Percentiles rank a stretch among this genome's conserved stretches.
Conservation (phyloP, 129 eudicot genomes). For the sunflower (Helianthus annuus) region DNA sequence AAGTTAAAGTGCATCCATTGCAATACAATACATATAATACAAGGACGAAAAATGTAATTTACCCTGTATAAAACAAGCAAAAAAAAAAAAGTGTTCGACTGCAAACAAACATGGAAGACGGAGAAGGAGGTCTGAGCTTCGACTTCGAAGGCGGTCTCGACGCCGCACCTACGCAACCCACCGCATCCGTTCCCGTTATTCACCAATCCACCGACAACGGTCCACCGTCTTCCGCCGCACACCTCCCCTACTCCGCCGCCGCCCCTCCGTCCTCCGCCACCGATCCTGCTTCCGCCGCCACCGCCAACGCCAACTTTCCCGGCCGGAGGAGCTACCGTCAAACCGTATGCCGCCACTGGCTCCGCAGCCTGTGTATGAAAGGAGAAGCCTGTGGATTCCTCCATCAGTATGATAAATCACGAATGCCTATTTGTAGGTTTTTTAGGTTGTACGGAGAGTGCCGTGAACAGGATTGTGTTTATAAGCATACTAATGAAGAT, state of each 20-base stretch:
- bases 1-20: too few relatives aligned
- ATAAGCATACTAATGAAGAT: slow-evolving; percentile 96
- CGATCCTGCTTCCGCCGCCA: slow-evolving; percentile 33
- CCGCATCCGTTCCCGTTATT: slow-evolving; percentile 82
- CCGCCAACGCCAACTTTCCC: slow-evolving; percentile 34
- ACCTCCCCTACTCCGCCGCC: slow-evolving; percentile 23
- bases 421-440: slow-evolving; percentile 95
- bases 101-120: slow-evolving; percentile 63
- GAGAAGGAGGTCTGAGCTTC: slow-evolving; percentile 90
- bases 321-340: slow-evolving; percentile 85
- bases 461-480: slow-evolving; percentile 96
- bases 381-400: slow-evolving; percentile 97
- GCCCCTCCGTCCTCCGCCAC: slow-evolving; percentile 32
- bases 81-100: too few relatives aligned
- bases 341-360: slow-evolving; percentile 98
- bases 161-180: slow-evolving; percentile 70
- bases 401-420: slow-evolving; percentile 91
- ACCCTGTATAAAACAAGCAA: too few relatives aligned
- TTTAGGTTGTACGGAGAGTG: slow-evolving; percentile 88
- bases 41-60: too few relatives aligned
- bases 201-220: slow-evolving; percentile 53
- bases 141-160: slow-evolving; percentile 96
- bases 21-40: too few relatives aligned
- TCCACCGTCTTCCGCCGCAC: slow-evolving; percentile 29
- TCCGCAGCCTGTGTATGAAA: slow-evolving; percentile 92